phyloP scores from a whole-genome alignment of 1,284 basidiomycete species.

The Volvariella volvacea region DNA sequence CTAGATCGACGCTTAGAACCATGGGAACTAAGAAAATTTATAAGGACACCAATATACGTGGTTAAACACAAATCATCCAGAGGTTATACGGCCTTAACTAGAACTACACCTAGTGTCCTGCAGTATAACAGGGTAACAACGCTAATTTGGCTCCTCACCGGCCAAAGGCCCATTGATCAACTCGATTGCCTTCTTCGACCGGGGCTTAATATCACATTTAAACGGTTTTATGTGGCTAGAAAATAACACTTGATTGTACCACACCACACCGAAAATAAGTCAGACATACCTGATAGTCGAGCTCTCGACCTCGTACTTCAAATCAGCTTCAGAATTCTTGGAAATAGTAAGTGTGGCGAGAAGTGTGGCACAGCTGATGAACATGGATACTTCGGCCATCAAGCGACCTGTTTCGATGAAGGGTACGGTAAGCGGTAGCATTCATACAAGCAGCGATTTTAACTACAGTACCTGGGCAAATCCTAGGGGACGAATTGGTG shows the following conservation, averaged over 20 bases:
- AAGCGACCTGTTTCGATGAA: no score
- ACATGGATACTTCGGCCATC: slow-evolving; percentile 31
- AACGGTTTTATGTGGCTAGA: neutral
- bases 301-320: no score
- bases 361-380: slow-evolving; percentile 24
- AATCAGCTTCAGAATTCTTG: slow-evolving; percentile 12
- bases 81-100: no score
- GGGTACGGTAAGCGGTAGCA: no score
- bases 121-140: no score
- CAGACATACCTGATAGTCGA: slow-evolving; percentile 19
- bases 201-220: neutral
- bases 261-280: slow-evolving; percentile 25
- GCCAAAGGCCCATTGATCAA: neutral
- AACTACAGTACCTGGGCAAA: slow-evolving; percentile 1
- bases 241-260: neutral
- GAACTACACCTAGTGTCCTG: no score
- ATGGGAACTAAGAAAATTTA: no score
- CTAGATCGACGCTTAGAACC: no score
- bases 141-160: no score
- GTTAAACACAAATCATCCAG: no score
- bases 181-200: neutral
- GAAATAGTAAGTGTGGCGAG: slow-evolving; percentile 29
- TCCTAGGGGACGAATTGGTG: slow-evolving; percentile 9
- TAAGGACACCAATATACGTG: no score
- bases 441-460: neutral